Percentiles rank a stretch among this genome's conserved stretches.
Conservation (phyloP, 306 rosid species). For the Astragalus glycyphyllos region DNA sequence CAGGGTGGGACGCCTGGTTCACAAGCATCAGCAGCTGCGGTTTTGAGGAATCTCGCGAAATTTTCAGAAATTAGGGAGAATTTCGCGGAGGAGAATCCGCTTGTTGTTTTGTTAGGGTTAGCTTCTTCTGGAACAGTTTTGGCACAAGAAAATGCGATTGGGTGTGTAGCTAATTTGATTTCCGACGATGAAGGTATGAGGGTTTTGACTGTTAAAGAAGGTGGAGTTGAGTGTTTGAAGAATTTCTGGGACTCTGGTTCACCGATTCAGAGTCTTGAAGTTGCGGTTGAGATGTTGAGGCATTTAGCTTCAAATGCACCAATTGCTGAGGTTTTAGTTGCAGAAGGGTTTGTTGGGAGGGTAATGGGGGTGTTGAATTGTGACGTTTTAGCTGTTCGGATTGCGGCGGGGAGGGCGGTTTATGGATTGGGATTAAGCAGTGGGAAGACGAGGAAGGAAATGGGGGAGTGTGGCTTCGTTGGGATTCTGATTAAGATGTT, state of each 20-base stretch:
- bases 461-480: constrained; percentile 81
- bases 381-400: constrained; percentile 77
- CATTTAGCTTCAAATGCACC: constrained; percentile 58
- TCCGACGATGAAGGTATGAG: constrained; percentile 63
- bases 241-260: constrained; percentile 80
- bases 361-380: constrained; percentile 63
- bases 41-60: constrained; percentile 69
- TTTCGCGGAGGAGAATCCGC: constrained; percentile 73
- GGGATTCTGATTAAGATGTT: constrained; percentile 71
- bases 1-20: constrained; percentile 88
- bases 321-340: constrained; percentile 64
- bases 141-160: constrained; percentile 80
- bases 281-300: constrained; percentile 65
- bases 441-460: constrained; percentile 67
- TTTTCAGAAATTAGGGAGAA: constrained; percentile 70
- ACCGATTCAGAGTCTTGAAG: constrained; percentile 63
- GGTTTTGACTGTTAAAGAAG: constrained; percentile 65
- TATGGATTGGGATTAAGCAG: constrained; percentile 68
- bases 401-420: constrained; percentile 70
- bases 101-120: constrained; percentile 65
- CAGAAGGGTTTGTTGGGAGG: constrained; percentile 63
- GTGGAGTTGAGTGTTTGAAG: constrained; percentile 75
- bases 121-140: constrained; percentile 72
- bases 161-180: constrained; percentile 74
- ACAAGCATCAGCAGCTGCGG: constrained; percentile 82